Conservation (phyloP, 1,139 yeast genomes). For the Yamadazyma kanchanaburiensis region DNA sequence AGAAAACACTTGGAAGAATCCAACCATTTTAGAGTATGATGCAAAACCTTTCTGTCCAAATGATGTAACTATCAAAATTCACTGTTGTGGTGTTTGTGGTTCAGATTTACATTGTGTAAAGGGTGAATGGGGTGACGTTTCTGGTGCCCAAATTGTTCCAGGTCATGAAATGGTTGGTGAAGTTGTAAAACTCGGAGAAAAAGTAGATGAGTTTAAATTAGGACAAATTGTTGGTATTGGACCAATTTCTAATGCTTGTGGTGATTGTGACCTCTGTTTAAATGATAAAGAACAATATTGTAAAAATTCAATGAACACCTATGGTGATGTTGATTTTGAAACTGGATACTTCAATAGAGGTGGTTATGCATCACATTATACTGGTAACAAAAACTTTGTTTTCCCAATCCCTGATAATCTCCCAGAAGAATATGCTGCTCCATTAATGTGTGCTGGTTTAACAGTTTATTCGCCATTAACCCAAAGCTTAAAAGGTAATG, state of each 20-base stretch:
- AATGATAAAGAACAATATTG: conserved; percentile 47
- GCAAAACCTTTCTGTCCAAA: conserved; percentile 26
- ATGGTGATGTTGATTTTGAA: conserved; percentile 32
- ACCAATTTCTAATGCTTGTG: conserved; percentile 45
- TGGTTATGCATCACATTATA: conserved; percentile 51
- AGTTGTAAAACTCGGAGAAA: conserved; percentile 40
- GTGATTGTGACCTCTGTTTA: conserved; percentile 42
- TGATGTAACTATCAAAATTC: conserved; percentile 33
- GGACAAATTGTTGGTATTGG: conserved; percentile 53
- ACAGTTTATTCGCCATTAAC: conserved; percentile 54
- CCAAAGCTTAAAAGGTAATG: conserved; percentile 24
- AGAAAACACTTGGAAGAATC: conserved; percentile 37
- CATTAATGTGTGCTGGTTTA: conserved; percentile 66
- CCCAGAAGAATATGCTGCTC: conserved; percentile 47
- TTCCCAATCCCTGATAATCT: conserved; percentile 48
- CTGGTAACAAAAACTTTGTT: conserved; percentile 45
- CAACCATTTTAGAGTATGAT: conserved; percentile 32
- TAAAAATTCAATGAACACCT: conserved; percentile 37
- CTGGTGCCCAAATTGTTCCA: conserved; percentile 32
- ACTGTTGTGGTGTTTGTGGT: conserved; percentile 41
- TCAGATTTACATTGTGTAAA: conserved; percentile 40
- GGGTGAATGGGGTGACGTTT: conserved; percentile 40
- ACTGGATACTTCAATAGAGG: conserved; percentile 48
- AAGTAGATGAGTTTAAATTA: conserved; percentile 25
- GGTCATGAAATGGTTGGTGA: conserved; percentile 40